phyloP scores from a whole-genome alignment of 2,329 filamentous ascomycete species.

The Microdochium nivale region DNA sequence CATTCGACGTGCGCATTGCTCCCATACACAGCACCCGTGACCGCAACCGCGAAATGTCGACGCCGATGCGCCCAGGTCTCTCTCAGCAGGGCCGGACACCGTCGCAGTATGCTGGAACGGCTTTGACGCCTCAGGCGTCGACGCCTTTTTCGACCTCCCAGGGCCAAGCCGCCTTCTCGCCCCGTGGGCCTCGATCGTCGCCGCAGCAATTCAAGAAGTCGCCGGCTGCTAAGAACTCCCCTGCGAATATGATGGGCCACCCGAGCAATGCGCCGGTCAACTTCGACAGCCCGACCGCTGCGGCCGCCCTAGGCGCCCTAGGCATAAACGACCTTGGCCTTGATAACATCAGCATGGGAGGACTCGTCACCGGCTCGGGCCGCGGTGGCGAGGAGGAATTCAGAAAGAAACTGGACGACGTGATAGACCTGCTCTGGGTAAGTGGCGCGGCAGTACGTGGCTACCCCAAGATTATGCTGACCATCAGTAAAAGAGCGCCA shows the following conservation, averaged over 20 bases:
- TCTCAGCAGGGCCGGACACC: conserved; percentile 44
- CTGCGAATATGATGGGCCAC: conserved; percentile 33
- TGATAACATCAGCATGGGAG: conserved; percentile 40
- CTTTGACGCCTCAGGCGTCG: conserved; percentile 56
- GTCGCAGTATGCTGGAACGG: conserved; percentile 22
- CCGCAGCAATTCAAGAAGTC: conserved; percentile 59
- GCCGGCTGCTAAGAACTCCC: conserved; percentile 31
- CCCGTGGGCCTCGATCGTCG: conserved; percentile 47
- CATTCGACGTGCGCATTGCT: not conserved
- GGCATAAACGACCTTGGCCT: conserved; percentile 46
- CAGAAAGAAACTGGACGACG: conserved; percentile 42
- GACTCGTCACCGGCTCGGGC: conserved; percentile 29
- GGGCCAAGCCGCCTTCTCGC: conserved; percentile 50
- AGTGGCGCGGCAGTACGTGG: conserved; percentile 21
- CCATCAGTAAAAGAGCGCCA: conserved; percentile 16
- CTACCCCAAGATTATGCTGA: conserved; percentile 18
- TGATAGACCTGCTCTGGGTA: conserved; percentile 42
- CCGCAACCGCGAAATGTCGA: conserved; percentile 17
- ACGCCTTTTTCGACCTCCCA: conserved; percentile 53
- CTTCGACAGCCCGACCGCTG: conserved; percentile 57
- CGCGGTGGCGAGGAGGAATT: conserved; percentile 45
- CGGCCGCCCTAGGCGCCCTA: conserved; percentile 50
- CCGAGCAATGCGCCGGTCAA: conserved; percentile 37
- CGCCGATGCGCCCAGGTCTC: conserved; percentile 25
- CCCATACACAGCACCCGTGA: not conserved